Percentiles rank a stretch among this genome's conserved stretches.
Evolutionary conservation across 177 flowering plant species (phyloP).

Genomic region (Vitis hybrid): DNA sequence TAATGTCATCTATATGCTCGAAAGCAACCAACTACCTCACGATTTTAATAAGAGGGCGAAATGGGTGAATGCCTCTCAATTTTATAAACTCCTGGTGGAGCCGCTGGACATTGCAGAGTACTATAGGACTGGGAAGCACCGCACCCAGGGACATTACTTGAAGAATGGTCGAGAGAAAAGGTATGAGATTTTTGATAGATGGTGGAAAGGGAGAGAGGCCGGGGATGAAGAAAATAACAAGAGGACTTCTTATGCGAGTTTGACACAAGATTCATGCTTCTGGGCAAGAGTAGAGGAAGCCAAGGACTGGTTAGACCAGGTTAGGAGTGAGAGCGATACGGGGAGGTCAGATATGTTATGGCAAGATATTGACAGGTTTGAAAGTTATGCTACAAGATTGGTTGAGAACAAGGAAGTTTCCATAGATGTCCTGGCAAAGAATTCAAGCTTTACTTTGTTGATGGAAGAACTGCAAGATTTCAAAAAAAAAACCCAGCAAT

Average conservation of each 20-base stretch:
- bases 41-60: slow-evolving; percentile 57
- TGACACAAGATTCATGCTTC: slow-evolving; percentile 82
- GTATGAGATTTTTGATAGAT: slow-evolving; percentile 58
- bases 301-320: slow-evolving; percentile 42
- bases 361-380: slow-evolving; percentile 49
- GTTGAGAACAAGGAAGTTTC: slow-evolving; percentile 68
- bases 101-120: slow-evolving; percentile 85
- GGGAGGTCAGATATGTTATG: slow-evolving; percentile 24
- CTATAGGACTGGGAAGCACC: slow-evolving; percentile 43
- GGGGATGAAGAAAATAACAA: slow-evolving; percentile 20
- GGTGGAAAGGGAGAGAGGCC: slow-evolving; percentile 55
- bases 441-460: slow-evolving; percentile 67
- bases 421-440: slow-evolving; percentile 59
- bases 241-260: slow-evolving; percentile 57
- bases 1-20: slow-evolving; percentile 48
- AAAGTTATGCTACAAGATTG: slow-evolving; percentile 42
- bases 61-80: slow-evolving; percentile 68
- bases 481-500: slow-evolving; percentile 25
- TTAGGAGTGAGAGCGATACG: slow-evolving; percentile 34
- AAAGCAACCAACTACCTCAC: slow-evolving; percentile 59
- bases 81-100: slow-evolving; percentile 74
- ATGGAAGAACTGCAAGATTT: slow-evolving; percentile 40
- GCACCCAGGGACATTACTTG: slow-evolving; percentile 56
- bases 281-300: slow-evolving; percentile 91
- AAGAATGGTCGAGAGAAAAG: slow-evolving; percentile 58